Evolutionary conservation across 192 early-diverging fungal genomes (phyloP), one percentile per base, ranked within the genome.

Genomic region (Radiomyces spectabilis): DNA sequence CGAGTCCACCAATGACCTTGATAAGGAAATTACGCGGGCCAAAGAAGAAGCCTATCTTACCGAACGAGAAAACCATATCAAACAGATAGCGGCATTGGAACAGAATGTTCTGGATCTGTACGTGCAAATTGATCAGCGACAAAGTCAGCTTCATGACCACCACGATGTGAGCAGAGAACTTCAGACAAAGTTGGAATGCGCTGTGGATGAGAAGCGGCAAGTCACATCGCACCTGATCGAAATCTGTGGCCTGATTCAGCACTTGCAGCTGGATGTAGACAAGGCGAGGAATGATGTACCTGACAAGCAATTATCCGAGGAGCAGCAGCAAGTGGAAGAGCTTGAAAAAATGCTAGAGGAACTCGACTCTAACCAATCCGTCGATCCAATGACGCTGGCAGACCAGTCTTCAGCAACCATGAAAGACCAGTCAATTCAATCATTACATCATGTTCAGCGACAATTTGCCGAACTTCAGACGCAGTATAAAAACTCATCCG

Each of bases 11-110:
- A 44, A 9, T 12, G 42, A 5, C 42, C n/a, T n/a, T 44, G 35
- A 45, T 25, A 18, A 50, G 34, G 57, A 59, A 51, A 59, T 59
- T 8, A 39, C 21, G 8, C 46, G 33, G 16, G 57, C 57, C 12
- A 40, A 48, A 32, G 45, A 40, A 8, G 26, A 59, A 29, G 27
- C n/a, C 21, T 21, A 27, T 9, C 40, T 26, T 39, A 21, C 22
- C 21, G 34, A 53, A 15, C 33, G 30, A 49, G 29, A 33, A 8
- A 18, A 49, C 33, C 30, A 30, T 31, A 30, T 29, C 29, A 25
- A 49, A 22, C 33, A 18, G 29, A 21, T 38, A 13, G 51, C 19
- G 18, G 51, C 35, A 1, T n/a, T 46, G 13, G 47, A 49, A 49
- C 25, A 49, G 30, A 49, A 15, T 18, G 30, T 49, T 29, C 6